Conservation (phyloP, 2,329 filamentous ascomycete genomes). For the Xylaria sp. region DNA sequence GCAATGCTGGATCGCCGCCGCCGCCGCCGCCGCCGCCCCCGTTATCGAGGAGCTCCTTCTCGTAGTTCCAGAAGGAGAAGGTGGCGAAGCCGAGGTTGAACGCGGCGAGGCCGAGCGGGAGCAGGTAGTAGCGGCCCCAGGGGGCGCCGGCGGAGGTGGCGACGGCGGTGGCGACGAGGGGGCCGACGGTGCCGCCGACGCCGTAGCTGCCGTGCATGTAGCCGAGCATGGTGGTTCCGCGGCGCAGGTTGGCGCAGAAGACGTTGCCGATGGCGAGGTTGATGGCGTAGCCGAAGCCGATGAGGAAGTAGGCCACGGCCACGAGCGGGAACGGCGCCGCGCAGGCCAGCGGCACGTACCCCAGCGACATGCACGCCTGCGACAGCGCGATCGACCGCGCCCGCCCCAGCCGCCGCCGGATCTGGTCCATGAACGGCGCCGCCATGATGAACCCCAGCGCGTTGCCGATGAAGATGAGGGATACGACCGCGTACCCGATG, state of each 20-base stretch:
- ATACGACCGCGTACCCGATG: constrained; percentile 78
- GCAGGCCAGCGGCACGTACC: constrained; percentile 66
- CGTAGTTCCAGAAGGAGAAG: constrained; percentile 73
- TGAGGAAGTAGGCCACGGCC: constrained; percentile 68
- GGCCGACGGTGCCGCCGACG: constrained; percentile 66
- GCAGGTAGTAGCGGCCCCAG: constrained; percentile 75
- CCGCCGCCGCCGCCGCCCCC: too few relatives aligned
- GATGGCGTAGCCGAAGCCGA: constrained; percentile 61
- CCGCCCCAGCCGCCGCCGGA: constrained; percentile 66
- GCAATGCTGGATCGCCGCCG: constrained; percentile 31
- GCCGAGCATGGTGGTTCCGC: constrained; percentile 60
- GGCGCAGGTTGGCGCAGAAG: constrained; percentile 58
- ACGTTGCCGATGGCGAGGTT: constrained; percentile 62
- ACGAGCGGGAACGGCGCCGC: constrained; percentile 72
- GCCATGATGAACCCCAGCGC: constrained; percentile 76
- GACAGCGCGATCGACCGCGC: constrained; percentile 64
- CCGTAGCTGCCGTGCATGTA: constrained; percentile 70
- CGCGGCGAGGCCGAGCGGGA: constrained; percentile 62
- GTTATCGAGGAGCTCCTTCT: constrained; percentile 64
- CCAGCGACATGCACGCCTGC: constrained; percentile 58
- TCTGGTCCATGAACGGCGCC: constrained; percentile 67
- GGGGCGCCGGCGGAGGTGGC: constrained; percentile 62
- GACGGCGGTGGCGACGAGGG: constrained; percentile 74
- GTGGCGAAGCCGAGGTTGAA: constrained; percentile 60
- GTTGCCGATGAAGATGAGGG: constrained; percentile 79